Conservation (phyloP, 352 stramenopile genomes). For the Hyaloperonospora brassicae region DNA sequence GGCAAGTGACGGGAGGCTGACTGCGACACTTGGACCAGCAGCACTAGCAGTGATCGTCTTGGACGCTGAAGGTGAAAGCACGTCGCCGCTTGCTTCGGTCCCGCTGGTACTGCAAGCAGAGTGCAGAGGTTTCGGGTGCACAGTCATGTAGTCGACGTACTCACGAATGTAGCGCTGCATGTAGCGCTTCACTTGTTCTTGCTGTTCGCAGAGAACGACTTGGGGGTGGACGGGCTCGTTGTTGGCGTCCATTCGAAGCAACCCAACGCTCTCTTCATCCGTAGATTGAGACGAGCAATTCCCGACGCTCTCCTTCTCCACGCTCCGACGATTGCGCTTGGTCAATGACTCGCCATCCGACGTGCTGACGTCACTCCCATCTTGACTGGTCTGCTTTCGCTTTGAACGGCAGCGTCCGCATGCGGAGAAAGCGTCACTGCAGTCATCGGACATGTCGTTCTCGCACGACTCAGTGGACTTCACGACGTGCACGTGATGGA, state of each 20-base stretch:
- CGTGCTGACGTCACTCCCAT: constrained; percentile 20
- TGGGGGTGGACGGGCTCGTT: constrained; percentile 44
- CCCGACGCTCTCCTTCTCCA: constrained; percentile 3
- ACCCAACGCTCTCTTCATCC: constrained; percentile 1
- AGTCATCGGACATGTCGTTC: constrained; percentile 51
- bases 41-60: constrained; percentile 3
- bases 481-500: constrained; percentile 20
- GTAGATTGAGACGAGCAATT: constrained; percentile 2
- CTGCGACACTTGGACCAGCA: constrained; percentile 37
- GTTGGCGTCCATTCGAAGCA: constrained; percentile 40
- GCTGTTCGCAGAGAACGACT: constrained; percentile 35
- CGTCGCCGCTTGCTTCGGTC: constrained; percentile 1
- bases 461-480: constrained; percentile 59
- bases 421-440: constrained; percentile 50
- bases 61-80: neutral
- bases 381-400: constrained; percentile 36
- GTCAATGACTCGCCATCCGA: constrained; percentile 25
- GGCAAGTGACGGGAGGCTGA: constrained; percentile 44
- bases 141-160: constrained; percentile 45
- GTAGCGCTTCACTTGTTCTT: constrained; percentile 42
- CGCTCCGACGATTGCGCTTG: constrained; percentile 17
- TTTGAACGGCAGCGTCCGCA: constrained; percentile 29
- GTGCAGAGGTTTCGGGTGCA: constrained; percentile 15
- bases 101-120: neutral
- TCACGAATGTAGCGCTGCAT: constrained; percentile 61